These are phyloP conservation scores for Didymella lethalis DNA, from an alignment of 2,329 filamentous ascomycete species.

Conservation along the genomic window DNA sequence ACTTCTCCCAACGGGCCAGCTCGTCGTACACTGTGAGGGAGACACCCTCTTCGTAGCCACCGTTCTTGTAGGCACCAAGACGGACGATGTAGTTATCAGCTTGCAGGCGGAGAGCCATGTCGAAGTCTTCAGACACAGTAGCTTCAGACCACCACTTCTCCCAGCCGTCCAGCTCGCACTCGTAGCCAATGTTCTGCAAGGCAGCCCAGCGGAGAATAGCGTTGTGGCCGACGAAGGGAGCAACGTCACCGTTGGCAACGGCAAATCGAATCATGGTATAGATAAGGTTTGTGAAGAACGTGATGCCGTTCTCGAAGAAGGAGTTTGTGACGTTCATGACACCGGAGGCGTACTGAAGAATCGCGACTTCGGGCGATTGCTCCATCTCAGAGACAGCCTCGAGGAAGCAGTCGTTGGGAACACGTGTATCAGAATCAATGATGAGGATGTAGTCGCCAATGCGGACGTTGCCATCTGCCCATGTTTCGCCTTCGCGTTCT, in stretches of 20 bases:
- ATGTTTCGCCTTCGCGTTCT: conserved; percentile 68
- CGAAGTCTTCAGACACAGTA: conserved; percentile 80
- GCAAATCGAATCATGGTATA: conserved; percentile 76
- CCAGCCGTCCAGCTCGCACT: conserved; percentile 57
- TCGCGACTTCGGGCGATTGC: conserved; percentile 76
- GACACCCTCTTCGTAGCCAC: conserved; percentile 77
- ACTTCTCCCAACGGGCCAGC: conserved; percentile 74
- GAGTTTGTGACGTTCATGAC: conserved; percentile 77
- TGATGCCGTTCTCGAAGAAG: conserved; percentile 79
- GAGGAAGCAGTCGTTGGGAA: conserved; percentile 75
- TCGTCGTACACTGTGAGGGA: conserved; percentile 78
- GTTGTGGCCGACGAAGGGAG: conserved; percentile 81
- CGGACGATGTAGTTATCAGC: conserved; percentile 72
- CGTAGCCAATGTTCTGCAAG: conserved; percentile 62
- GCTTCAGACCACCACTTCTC: conserved; percentile 77
- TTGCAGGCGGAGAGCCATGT: conserved; percentile 76
- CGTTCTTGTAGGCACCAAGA: conserved; percentile 71
- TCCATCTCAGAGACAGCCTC: conserved; percentile 86
- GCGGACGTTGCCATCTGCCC: conserved; percentile 86
- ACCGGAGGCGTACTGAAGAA: conserved; percentile 75
- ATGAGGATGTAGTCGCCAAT: conserved; percentile 83
- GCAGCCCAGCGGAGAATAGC: conserved; percentile 76
- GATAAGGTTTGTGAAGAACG: conserved; percentile 80
- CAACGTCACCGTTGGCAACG: conserved; percentile 74
- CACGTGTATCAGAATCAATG: conserved; percentile 53